These are phyloP conservation scores for Eimeria nieschulzi DNA, from an alignment of 169 alveolate genomes.

Conservation along the genomic window DNA sequence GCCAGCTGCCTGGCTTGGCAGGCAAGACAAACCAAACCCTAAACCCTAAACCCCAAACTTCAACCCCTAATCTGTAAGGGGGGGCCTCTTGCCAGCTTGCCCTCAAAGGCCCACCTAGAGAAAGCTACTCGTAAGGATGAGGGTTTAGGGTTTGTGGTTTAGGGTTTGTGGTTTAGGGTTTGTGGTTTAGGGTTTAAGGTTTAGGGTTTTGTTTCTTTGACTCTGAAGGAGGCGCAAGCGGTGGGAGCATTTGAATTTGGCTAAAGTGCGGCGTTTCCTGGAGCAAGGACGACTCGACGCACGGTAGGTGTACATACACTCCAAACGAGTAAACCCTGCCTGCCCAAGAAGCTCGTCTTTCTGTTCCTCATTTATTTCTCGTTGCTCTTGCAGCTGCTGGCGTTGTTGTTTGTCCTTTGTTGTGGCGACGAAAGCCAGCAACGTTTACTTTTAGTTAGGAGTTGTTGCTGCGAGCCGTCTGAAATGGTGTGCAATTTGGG, in stretches of 20 bases:
- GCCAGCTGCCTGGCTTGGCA: constrained; percentile 86
- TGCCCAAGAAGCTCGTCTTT: background rate
- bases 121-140: background rate
- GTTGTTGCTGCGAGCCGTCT: no score
- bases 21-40: background rate
- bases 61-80: background rate
- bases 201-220: no score
- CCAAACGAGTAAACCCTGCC: background rate
- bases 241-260: constrained; percentile 83
- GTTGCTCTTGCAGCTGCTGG: background rate
- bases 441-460: no score
- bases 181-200: background rate
- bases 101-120: no score
- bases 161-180: constrained; percentile 1
- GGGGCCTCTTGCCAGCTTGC: no score
- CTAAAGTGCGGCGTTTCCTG: constrained; percentile 86
- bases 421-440: no score
- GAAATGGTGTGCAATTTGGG: background rate
- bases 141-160: constrained; percentile 1
- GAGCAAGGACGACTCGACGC: constrained; percentile 88
- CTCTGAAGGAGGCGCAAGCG: constrained; percentile 81
- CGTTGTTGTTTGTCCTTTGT: background rate
- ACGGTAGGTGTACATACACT: constrained; percentile 60
- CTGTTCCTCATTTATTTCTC: background rate
- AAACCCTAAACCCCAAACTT: background rate